Evolutionary conservation across 2,329 filamentous ascomycete species (phyloP), one percentile per base, ranked within the genome.

Genomic region (Myriangium duriaei): DNA sequence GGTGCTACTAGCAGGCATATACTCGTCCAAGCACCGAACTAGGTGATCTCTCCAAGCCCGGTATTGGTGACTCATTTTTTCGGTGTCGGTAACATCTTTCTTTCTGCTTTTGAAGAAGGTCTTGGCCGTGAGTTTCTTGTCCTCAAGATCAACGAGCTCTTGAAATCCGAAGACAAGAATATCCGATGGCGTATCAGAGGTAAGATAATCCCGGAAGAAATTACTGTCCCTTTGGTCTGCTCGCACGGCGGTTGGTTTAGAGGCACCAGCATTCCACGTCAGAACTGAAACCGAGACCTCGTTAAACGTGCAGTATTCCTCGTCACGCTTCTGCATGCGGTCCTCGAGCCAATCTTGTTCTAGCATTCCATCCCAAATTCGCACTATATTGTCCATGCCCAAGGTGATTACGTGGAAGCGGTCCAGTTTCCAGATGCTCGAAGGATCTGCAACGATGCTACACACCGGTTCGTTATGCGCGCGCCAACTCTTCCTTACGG

Each of bases 201-300:
- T 73, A 16, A 98, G 67, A 11, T 93, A 70, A 41, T 88, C 76
- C 46, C 77, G 76, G 52, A 96, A 81, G 57, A 96, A 96, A 30
- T 70, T 68, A 9, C 74, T 72, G 51, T 93, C 84, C 37, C 72
- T 64, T 18, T 74, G 70, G 1, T 75, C 74, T 45, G 82, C 75
- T 39, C 81, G 73, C 21, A 96, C 65, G 51, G 79, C 82, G 42
- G 76, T 78, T 0, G 91, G 91, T n/a, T 91, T 94, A 11, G 81
- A 80, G n/a, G 91, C 91, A 1, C 91, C 91, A 1, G 87, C 88
- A 56, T 98, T 98, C 91, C 91, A 98, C 0, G 87, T 95, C 65
- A 96, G 71, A 16, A 94, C 74, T 26, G 85, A 66, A 10, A 82
- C 78, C 34, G 76, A 79, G 41, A 96, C 67, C 49, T 92, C 79